A percentile compares a stretch with the other conserved stretches of the same genome.
phyloP scores from a whole-genome alignment of 2,329 filamentous ascomycete genomes.

The Graphilbum sp. region DNA sequence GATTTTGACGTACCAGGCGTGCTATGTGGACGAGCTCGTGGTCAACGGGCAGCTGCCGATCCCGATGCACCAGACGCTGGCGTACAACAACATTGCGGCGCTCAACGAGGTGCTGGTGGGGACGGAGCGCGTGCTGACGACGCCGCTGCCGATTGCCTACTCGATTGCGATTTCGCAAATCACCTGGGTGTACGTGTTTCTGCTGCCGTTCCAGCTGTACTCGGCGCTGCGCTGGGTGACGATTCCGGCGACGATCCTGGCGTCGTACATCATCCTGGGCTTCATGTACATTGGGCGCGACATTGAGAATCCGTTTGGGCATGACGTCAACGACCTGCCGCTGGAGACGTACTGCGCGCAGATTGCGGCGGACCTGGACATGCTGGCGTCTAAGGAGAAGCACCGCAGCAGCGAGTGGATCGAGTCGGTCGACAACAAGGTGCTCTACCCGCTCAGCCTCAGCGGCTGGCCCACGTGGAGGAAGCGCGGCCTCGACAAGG shows the following conservation, averaged over 20 bases:
- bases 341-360: slow-evolving; percentile 50
- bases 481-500: slow-evolving; percentile 26
- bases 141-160: slow-evolving; percentile 55
- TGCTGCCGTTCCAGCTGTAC: slow-evolving; percentile 58
- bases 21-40: slow-evolving; percentile 42
- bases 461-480: slow-evolving; percentile 31
- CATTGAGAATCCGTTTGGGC: slow-evolving; percentile 55
- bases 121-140: slow-evolving; percentile 57
- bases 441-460: slow-evolving; percentile 24
- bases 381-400: slow-evolving; percentile 38
- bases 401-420: slow-evolving; percentile 34
- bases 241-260: slow-evolving; percentile 48
- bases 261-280: slow-evolving; percentile 58
- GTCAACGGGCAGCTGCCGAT: slow-evolving; percentile 29
- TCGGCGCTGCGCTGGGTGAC: slow-evolving; percentile 46
- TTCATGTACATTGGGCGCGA: slow-evolving; percentile 50
- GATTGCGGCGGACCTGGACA: slow-evolving; percentile 46
- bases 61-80: slow-evolving; percentile 33
- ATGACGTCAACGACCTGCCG: slow-evolving; percentile 52
- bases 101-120: slow-evolving; percentile 51
- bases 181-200: slow-evolving; percentile 57
- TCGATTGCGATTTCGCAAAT: slow-evolving; percentile 63
- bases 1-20: slow-evolving; percentile 47
- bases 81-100: slow-evolving; percentile 29
- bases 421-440: slow-evolving; percentile 19